phyloP scores from a whole-genome alignment of 2,329 filamentous ascomycete genomes.

The Diaporthe longicolla region DNA sequence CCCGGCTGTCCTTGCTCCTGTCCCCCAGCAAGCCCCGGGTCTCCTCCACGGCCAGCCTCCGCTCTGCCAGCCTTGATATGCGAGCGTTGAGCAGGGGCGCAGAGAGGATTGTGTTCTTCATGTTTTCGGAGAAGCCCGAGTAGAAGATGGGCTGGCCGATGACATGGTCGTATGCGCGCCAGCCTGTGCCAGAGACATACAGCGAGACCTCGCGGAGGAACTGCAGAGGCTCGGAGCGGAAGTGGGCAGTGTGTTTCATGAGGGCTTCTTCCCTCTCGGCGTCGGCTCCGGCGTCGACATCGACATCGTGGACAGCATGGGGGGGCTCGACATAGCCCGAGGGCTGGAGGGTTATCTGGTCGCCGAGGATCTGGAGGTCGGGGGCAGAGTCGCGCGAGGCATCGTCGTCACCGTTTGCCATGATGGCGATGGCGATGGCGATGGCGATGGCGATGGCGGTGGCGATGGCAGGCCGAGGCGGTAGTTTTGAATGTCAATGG shows the following conservation, averaged over 20 bases:
- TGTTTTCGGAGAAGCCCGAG: constrained; percentile 89
- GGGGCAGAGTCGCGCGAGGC: constrained; percentile 70
- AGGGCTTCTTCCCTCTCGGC: constrained; percentile 75
- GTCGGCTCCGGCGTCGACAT: constrained; percentile 4
- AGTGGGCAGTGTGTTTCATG: constrained; percentile 88
- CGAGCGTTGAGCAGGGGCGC: constrained; percentile 81
- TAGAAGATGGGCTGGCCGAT: constrained; percentile 97
- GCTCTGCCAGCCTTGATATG: constrained; percentile 82
- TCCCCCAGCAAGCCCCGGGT: constrained; percentile 76
- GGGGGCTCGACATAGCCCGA: constrained; percentile 74
- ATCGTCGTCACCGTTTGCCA: constrained; percentile 55
- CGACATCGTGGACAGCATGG: constrained; percentile 50
- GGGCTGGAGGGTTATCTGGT: constrained; percentile 81
- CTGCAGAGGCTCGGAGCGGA: constrained; percentile 78
- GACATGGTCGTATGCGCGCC: constrained; percentile 92
- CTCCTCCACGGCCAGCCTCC: constrained; percentile 82
- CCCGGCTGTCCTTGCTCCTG: constrained; percentile 59
- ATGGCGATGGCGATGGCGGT: no score
- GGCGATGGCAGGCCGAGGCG: not conserved
- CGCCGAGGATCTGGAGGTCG: constrained; percentile 83
- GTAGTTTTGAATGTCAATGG: constrained; percentile 15
- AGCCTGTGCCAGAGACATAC: constrained; percentile 93
- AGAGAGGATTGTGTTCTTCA: constrained; percentile 83
- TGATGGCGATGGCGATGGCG: constrained; percentile 44
- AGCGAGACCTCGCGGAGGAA: constrained; percentile 95